These are phyloP conservation scores for Catenaria anguillulae DNA, from an alignment of 371 early-diverging fungal genomes.

Conservation along the genomic window DNA sequence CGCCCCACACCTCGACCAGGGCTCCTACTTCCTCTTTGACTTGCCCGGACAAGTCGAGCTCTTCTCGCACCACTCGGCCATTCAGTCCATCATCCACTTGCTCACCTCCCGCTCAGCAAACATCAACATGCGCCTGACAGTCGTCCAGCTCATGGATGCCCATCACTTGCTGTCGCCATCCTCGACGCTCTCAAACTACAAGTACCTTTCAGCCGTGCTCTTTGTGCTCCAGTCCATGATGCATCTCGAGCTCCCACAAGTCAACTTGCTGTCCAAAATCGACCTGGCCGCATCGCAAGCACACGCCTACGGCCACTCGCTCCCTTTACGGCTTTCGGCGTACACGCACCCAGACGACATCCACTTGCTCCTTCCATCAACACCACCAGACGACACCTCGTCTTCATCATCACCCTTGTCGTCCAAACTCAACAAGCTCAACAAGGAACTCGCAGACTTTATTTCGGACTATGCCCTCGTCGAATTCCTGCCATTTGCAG, in stretches of 20 bases:
- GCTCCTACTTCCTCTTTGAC: constrained; percentile 80
- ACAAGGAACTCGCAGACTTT: constrained; percentile 67
- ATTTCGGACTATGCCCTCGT: constrained; percentile 83
- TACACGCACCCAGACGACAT: constrained; percentile 89
- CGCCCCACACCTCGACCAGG: neutral
- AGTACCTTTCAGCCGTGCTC: constrained; percentile 31
- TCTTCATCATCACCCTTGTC: no score
- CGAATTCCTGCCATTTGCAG: constrained; percentile 71
- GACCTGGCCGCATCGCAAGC: constrained; percentile 44
- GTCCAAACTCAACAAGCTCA: constrained; percentile 48
- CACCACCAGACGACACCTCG: constrained; percentile 20
- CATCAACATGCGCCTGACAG: constrained; percentile 19
- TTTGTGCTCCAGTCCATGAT: constrained; percentile 35
- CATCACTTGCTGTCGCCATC: constrained; percentile 31
- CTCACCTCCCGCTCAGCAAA: constrained; percentile 11
- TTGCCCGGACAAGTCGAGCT: constrained; percentile 99
- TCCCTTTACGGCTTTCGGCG: no score
- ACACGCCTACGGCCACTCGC: constrained; percentile 59
- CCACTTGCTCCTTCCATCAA: constrained; percentile 58
- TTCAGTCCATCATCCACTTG: constrained; percentile 64
- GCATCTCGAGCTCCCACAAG: constrained; percentile 33
- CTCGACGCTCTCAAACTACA: no score
- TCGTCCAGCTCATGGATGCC: constrained; percentile 35
- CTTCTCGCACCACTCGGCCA: constrained; percentile 80
- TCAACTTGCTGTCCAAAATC: constrained; percentile 38